Conservation (phyloP, 176 grass and related monocot genomes). For the Chloris gayana region DNA sequence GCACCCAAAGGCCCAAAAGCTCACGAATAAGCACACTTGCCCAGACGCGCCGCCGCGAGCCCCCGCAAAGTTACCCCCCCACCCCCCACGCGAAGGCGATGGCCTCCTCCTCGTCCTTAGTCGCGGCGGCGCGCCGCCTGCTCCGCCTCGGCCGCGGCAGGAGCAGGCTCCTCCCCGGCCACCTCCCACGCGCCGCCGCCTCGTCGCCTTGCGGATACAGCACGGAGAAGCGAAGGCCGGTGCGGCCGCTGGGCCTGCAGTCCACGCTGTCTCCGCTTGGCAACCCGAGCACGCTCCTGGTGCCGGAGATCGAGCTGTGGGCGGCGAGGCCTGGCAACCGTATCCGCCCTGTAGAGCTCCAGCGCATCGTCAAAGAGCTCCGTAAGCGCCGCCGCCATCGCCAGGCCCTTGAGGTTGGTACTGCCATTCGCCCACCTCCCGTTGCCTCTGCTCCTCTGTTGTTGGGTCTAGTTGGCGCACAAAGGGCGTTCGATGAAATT, state of each 20-base stretch:
- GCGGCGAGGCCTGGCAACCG: conserved; percentile 45
- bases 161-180: conserved; percentile 14
- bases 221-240: background rate
- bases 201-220: conserved; percentile 24
- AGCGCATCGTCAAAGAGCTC: conserved; percentile 60
- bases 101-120: conserved; percentile 38
- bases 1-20: too few relatives aligned
- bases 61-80: background rate
- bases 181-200: background rate
- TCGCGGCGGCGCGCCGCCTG: conserved; percentile 44
- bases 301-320: conserved; percentile 77
- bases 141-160: conserved; percentile 37
- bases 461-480: background rate
- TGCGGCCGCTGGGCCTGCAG: conserved; percentile 44
- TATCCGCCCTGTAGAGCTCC: conserved; percentile 56
- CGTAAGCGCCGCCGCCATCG: conserved; percentile 59
- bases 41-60: background rate
- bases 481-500: conserved; percentile 19
- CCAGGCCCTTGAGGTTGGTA: conserved; percentile 82
- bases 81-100: conserved; percentile 5
- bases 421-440: background rate
- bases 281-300: conserved; percentile 59
- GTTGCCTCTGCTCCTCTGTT: background rate
- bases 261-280: conserved; percentile 74
- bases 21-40: too few relatives aligned